phyloP scores from a whole-genome alignment of 331 rosid genomes.

The Acacia pycnantha region DNA sequence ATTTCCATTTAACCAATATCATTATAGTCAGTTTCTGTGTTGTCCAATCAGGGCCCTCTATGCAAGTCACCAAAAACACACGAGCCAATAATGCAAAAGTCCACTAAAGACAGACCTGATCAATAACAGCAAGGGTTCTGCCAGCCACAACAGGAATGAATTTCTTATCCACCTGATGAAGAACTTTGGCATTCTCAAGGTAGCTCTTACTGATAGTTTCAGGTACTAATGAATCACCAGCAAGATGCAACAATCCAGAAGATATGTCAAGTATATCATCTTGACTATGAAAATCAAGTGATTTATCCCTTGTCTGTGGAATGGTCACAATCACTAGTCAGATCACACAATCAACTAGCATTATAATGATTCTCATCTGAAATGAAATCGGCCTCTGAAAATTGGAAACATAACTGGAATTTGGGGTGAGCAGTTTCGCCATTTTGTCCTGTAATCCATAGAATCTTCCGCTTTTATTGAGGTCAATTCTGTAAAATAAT shows the following conservation, averaged over 20 bases:
- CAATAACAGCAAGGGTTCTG: constrained; percentile 75
- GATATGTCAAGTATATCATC: constrained; percentile 70
- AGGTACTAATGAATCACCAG: constrained; percentile 80
- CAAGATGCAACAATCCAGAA: constrained; percentile 84
- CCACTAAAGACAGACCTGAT: constrained; percentile 63
- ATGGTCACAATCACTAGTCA: constrained; percentile 31
- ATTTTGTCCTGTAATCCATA: constrained; percentile 51
- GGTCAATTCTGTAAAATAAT: constrained; percentile 46
- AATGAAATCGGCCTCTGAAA: constrained; percentile 17
- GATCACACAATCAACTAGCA: constrained; percentile 24
- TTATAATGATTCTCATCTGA: constrained; percentile 7
- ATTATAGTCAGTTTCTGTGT: constrained; percentile 3
- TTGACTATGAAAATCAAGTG: constrained; percentile 36
- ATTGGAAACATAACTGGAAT: constrained; percentile 52
- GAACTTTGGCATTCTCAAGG: constrained; percentile 74
- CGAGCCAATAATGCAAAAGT: constrained; percentile 5
- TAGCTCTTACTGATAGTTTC: constrained; percentile 61
- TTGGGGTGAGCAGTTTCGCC: constrained; percentile 61
- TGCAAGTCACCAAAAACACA: neutral
- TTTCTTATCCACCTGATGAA: constrained; percentile 92
- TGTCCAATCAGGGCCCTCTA: neutral
- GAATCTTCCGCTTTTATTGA: constrained; percentile 54
- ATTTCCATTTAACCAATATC: neutral
- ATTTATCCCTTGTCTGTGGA: constrained; percentile 56
- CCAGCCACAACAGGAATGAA: constrained; percentile 89